Conservation (phyloP, 208 protist genomes). For the Wallacemonas collosoma region DNA sequence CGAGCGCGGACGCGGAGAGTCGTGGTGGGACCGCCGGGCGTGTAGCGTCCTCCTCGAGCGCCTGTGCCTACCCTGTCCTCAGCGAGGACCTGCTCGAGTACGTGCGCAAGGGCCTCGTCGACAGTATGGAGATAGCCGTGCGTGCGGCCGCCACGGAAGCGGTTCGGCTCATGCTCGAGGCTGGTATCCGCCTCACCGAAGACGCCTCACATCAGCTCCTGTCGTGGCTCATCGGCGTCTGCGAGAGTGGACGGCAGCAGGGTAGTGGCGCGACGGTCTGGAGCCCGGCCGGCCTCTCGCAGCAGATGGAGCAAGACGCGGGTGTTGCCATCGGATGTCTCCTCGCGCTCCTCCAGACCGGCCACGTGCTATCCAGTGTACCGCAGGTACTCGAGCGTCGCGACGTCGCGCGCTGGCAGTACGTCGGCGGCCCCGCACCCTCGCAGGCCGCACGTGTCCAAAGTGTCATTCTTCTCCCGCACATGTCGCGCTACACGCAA, state of each 20-base stretch:
- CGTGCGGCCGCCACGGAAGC: constrained; percentile 36
- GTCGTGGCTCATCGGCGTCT: constrained; percentile 17
- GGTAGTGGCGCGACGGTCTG: not conserved
- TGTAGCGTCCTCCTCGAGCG: not conserved
- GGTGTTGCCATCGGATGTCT: constrained; percentile 48
- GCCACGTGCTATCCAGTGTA: constrained; percentile 27
- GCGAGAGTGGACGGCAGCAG: not conserved
- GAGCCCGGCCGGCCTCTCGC: constrained; percentile 9
- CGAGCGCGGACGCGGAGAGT: not conserved
- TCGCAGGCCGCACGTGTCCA: constrained; percentile 48
- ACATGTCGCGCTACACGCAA: constrained; percentile 41
- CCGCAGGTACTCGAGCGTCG: constrained; percentile 22
- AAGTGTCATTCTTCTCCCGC: constrained; percentile 42
- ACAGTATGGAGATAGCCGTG: constrained; percentile 25
- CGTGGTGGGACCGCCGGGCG: not conserved
- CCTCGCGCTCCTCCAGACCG: constrained; percentile 44
- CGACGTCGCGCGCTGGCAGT: constrained; percentile 33
- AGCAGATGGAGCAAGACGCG: constrained; percentile 34
- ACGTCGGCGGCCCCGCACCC: constrained; percentile 47
- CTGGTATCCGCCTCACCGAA: constrained; percentile 19
- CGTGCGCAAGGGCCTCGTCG: constrained; percentile 29
- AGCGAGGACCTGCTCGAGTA: constrained; percentile 42
- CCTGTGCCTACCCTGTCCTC: constrained; percentile 18
- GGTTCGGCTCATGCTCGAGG: constrained; percentile 33
- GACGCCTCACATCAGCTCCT: constrained; percentile 23